These are phyloP conservation scores for Lasiodiplodia sp. DNA, from an alignment of 2,329 filamentous ascomycete species.

Conservation along the genomic window DNA sequence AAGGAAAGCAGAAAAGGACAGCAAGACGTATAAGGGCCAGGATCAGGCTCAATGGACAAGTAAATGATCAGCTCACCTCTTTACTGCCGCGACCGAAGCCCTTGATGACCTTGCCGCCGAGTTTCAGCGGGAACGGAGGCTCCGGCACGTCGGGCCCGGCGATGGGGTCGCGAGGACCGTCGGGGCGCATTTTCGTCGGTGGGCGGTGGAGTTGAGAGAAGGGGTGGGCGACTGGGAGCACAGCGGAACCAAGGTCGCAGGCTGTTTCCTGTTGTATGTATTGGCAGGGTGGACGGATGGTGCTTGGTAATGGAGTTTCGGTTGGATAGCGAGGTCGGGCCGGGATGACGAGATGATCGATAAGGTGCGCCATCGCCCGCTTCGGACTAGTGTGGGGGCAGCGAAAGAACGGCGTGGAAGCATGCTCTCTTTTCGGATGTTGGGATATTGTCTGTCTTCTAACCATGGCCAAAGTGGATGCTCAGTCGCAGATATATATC, in stretches of 20 bases:
- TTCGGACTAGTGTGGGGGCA: not conserved
- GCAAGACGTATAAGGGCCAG: too few species aligned
- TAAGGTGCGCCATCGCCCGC: slow-evolving; percentile 15
- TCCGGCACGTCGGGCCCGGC: slow-evolving; percentile 80
- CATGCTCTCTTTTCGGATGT: not conserved
- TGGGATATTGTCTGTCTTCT: too few species aligned
- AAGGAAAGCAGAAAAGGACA: not conserved
- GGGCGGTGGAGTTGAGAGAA: not conserved
- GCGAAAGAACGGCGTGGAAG: slow-evolving; percentile 12
- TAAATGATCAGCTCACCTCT: slow-evolving; percentile 65
- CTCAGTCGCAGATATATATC: too few species aligned
- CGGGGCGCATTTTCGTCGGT: slow-evolving; percentile 40
- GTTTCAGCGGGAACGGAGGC: slow-evolving; percentile 79
- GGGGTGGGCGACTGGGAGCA: too few species aligned
- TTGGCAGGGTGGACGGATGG: not conserved
- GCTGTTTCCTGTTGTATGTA: not conserved
- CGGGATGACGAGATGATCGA: slow-evolving; percentile 5
- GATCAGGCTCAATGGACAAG: too few species aligned
- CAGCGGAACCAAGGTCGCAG: not conserved
- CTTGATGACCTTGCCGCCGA: slow-evolving; percentile 87
- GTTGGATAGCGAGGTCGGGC: slow-evolving; percentile 17
- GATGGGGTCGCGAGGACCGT: slow-evolving; percentile 69
- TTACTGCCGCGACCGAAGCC: slow-evolving; percentile 94
- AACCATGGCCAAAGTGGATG: too few species aligned
- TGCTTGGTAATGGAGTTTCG: slow-evolving; percentile 25